These are phyloP conservation scores for Endocalyx cinctus DNA, from an alignment of 2,329 filamentous ascomycete genomes.

Conservation along the genomic window DNA sequence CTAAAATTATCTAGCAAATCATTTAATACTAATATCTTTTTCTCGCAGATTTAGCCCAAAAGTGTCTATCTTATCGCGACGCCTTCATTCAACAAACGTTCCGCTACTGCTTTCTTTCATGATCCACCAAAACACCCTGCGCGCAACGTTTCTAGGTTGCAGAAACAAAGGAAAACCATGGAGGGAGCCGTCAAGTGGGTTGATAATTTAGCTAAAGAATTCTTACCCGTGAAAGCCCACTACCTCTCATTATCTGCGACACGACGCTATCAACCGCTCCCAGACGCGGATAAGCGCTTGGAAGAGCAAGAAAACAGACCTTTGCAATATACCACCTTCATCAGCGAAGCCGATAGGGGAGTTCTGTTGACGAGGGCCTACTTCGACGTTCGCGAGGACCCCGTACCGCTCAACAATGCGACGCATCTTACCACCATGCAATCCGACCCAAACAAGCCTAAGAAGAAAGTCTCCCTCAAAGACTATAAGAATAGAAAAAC, in stretches of 20 bases:
- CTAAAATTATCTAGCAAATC: too few relatives aligned
- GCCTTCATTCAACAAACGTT: too few relatives aligned
- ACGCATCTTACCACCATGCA: constrained; percentile 15
- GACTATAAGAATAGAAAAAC: constrained; percentile 55
- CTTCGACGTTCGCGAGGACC: constrained; percentile 51
- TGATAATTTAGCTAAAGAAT: constrained; percentile 46
- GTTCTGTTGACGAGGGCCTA: constrained; percentile 52
- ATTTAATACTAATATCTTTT: too few relatives aligned
- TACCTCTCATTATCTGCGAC: constrained; percentile 47
- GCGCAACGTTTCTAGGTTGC: constrained; percentile 29
- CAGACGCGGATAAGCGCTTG: constrained; percentile 32
- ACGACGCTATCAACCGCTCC: constrained; percentile 41
- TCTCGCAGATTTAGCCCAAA: too few relatives aligned
- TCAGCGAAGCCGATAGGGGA: constrained; percentile 55
- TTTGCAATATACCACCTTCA: constrained; percentile 53
- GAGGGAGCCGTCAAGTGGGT: constrained; percentile 56
- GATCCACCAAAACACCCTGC: constrained; percentile 18
- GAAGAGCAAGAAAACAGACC: constrained; percentile 47
- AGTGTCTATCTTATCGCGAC: constrained; percentile 6
- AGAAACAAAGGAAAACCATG: constrained; percentile 37
- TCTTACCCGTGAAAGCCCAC: constrained; percentile 49
- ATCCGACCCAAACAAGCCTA: constrained; percentile 38
- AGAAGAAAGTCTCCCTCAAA: constrained; percentile 50
- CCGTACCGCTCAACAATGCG: constrained; percentile 32
- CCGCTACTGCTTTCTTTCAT: constrained; percentile 24